A percentile compares a stretch with the other conserved stretches of the same genome.
These are phyloP conservation scores for Pistacia integerrima DNA, from an alignment of 345 rosid species.

Conservation along the genomic window DNA sequence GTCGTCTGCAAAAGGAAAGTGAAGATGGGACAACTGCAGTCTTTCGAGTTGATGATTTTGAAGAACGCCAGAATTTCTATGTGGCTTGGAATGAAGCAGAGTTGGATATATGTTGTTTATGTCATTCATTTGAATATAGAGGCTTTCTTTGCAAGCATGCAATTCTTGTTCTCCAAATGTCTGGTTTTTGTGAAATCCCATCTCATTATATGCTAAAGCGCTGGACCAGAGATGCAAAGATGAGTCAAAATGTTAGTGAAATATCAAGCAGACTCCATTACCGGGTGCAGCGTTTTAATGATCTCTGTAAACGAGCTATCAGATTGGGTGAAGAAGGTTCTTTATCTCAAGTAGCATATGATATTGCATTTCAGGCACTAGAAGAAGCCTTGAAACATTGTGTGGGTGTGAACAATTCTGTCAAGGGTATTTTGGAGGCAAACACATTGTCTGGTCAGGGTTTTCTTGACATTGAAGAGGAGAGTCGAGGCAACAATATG, in stretches of 20 bases:
- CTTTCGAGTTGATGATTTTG: constrained; percentile 41
- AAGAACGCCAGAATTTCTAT: constrained; percentile 29
- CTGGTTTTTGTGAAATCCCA: constrained; percentile 38
- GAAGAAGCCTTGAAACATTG: constrained; percentile 35
- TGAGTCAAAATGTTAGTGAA: constrained; percentile 24
- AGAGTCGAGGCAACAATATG: constrained; percentile 24
- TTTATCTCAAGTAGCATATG: constrained; percentile 42
- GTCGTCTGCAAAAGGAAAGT: constrained; percentile 36
- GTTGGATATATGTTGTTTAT: constrained; percentile 35
- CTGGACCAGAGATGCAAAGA: constrained; percentile 45
- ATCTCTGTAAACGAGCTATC: constrained; percentile 41
- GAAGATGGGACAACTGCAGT: constrained; percentile 27
- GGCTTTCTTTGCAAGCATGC: constrained; percentile 53
- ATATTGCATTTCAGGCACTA: constrained; percentile 39
- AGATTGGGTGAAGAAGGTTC: constrained; percentile 45
- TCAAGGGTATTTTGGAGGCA: constrained; percentile 32
- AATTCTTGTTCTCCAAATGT: constrained; percentile 45
- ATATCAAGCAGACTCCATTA: constrained; percentile 17
- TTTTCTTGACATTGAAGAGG: constrained; percentile 30
- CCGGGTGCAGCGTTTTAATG: constrained; percentile 43
- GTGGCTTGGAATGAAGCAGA: constrained; percentile 38
- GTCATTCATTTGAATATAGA: constrained; percentile 44
- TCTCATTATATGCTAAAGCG: constrained; percentile 38
- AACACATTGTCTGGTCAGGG: constrained; percentile 30
- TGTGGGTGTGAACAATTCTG: constrained; percentile 31